Base-by-base conservation (phyloP, 208 protist genomes). In the Leishmania tarentolae region DNA sequence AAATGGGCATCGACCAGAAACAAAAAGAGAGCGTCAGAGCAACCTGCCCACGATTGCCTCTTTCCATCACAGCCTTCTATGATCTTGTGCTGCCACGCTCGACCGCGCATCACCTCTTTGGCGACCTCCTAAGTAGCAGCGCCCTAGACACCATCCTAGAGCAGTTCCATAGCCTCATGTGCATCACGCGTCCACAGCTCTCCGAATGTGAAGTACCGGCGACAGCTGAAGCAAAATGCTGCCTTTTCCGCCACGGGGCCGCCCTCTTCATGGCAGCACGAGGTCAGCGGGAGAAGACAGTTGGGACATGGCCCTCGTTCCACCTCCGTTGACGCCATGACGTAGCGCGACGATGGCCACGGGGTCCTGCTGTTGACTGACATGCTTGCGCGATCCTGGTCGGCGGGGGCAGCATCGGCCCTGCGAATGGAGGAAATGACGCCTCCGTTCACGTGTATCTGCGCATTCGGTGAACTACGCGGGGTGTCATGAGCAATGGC, bases 221-320 rank as follows among this genome's bases (percentile, higher is more conserved):
- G 82, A 78, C 94, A 97, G 78, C 85, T 91, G 77, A 95, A 94
- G 75, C 94, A 97, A 81, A 96, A 97, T 1, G 92, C 94, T 3
- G 90, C 93, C 72, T 85, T 88, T 15, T 89, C 84, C 17, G 81
- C 78, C 6, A 78, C 70, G 7, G 83, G 47, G 1, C 87, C 89
- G 2, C 69, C 72, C 59, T 59, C 52, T 1, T 82, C 69, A 7
- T 50, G 46, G 61, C 75, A 87, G 72, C 84, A 91, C 1, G 88
- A 83, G 11, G 88, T 90, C n/a, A 94, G 83, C 3, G 80, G 79
- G 17, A 80, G 88, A 31, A 86, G 76, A 79, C 93, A 97, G 79
- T 92, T 90, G 35, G 91, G 91, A 84, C 93, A 96, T n/a, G 76
- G 82, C 3, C 91, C 93, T 13, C 86, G 83, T 47, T 90, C 89